phyloP scores from a whole-genome alignment of 208 protist species.

The Naegleria gruberi region DNA sequence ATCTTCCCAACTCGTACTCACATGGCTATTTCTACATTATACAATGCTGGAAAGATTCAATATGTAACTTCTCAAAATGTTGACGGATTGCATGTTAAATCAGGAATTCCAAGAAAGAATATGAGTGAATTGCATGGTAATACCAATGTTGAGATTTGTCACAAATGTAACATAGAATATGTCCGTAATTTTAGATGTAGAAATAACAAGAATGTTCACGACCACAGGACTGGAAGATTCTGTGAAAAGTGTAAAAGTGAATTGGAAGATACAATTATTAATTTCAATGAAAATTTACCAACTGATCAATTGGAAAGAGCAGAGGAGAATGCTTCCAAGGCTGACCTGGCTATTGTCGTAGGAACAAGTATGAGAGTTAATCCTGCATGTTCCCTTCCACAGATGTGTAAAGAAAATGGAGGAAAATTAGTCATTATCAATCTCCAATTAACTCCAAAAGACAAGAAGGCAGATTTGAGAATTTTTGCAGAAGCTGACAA shows the following conservation, averaged over 20 bases:
- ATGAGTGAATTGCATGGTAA: slow-evolving; percentile 47
- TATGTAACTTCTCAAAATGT: slow-evolving; percentile 50
- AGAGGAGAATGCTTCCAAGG: background rate
- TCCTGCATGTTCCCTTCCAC: background rate
- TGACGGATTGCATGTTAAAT: slow-evolving; percentile 44
- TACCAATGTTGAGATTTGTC: slow-evolving; percentile 30
- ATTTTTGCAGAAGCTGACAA: too few species aligned
- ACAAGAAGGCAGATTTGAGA: too few species aligned
- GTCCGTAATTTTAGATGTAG: too few species aligned
- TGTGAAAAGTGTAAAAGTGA: background rate
- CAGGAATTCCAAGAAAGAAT: slow-evolving; percentile 26
- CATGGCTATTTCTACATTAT: slow-evolving; percentile 28
- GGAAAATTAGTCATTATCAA: too few species aligned
- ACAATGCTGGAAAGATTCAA: slow-evolving; percentile 5
- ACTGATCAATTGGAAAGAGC: too few species aligned
- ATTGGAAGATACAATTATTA: background rate
- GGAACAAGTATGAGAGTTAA: background rate
- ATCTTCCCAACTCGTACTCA: slow-evolving; percentile 46
- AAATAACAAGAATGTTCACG: too few species aligned
- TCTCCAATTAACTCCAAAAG: too few species aligned
- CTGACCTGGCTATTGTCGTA: background rate
- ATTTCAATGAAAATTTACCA: background rate
- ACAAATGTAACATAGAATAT: background rate
- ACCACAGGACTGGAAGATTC: background rate
- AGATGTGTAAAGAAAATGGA: too few species aligned